phyloP scores from a whole-genome alignment of 2,329 filamentous ascomycete species.

The Xylaria sp. region DNA sequence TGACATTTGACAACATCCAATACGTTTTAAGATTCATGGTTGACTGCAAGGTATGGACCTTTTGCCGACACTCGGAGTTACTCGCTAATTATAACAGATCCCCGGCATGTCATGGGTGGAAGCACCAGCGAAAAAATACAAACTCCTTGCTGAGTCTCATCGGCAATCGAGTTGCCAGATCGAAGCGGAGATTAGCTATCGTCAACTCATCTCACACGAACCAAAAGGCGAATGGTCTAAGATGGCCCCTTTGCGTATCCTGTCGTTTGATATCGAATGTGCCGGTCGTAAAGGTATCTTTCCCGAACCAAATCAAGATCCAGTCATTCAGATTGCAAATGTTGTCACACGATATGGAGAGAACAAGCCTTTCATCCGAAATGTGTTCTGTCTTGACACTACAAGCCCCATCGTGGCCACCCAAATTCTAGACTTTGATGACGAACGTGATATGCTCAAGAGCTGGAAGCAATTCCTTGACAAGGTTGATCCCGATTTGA shows the following conservation, averaged over 20 bases:
- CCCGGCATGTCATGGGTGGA: slow-evolving; percentile 98
- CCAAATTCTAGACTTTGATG: slow-evolving; percentile 81
- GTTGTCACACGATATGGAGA: slow-evolving; percentile 95
- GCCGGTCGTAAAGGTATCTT: slow-evolving; percentile 97
- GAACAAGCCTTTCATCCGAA: slow-evolving; percentile 91
- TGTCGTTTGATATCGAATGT: slow-evolving; percentile 99
- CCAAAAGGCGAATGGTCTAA: slow-evolving; percentile 96
- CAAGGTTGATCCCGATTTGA: slow-evolving; percentile 92
- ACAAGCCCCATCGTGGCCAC: slow-evolving; percentile 95
- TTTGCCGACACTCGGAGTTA: background rate
- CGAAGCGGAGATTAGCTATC: slow-evolving; percentile 84
- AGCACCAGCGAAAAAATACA: slow-evolving; percentile 75
- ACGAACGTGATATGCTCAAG: slow-evolving; percentile 88
- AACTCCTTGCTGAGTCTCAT: slow-evolving; percentile 67
- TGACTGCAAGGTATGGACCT: slow-evolving; percentile 73
- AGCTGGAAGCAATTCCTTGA: slow-evolving; percentile 90
- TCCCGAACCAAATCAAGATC: slow-evolving; percentile 87
- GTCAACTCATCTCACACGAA: slow-evolving; percentile 83
- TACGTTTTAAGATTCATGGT: slow-evolving; percentile 98
- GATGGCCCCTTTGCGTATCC: slow-evolving; percentile 89
- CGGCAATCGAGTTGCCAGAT: slow-evolving; percentile 95
- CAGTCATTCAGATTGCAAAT: slow-evolving; percentile 97
- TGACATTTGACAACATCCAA: slow-evolving; percentile 95
- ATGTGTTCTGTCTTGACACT: slow-evolving; percentile 93
- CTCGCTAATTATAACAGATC: slow-evolving; percentile 57